Base-by-base conservation (phyloP, 306 rosid species). In the Gillenia trifoliata region DNA sequence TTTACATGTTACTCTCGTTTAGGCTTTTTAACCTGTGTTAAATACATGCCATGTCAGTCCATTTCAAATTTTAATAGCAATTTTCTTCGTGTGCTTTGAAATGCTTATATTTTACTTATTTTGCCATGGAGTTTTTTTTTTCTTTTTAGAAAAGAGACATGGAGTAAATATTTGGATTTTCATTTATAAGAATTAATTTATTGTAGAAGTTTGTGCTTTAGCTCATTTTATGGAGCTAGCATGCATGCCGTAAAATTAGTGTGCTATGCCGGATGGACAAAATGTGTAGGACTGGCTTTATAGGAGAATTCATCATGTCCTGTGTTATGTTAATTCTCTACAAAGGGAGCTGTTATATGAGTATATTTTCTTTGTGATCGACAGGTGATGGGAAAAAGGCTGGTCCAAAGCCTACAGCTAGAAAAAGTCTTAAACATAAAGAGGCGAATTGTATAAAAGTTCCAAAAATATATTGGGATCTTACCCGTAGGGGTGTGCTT, bases 401-500 rank as follows among this genome's bases (percentile, higher is more conserved):
- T 13, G 20, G n/a, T 54, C 70, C 73, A 61, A 76, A 80, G 67
- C 57, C 68, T 86, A 79, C 83, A 68, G 83, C 78, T 28, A 77
- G 76, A 65, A 76, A 68, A 64, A 66, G 71, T 54, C 56, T 66
- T 5, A 82, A 81, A 50, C 76, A 56, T 70, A 67, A 61, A 60
- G 74, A 56, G 75, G 79, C 67, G 26, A 83, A 79, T 57, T 52
- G 74, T 36, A 59, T 94, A 79, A 92, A 87, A 84, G 99, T 90
- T 75, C 97, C 99, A 71, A 94, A 92, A 88, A 94, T 94, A 83
- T 94, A 85, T 71, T 94, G 99, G 99, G 85, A 87, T 65, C 64
- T 83, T 75, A 92, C 95, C 15, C 73, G 88, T 71, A 68, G 87
- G 43, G 90, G 93, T 57, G 86, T 94, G 82, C 89, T 94, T 80